Evolutionary conservation across 2,329 filamentous ascomycete genomes (phyloP), one percentile per base, ranked within the genome.

Genomic region (Fusarium sublunatum): DNA sequence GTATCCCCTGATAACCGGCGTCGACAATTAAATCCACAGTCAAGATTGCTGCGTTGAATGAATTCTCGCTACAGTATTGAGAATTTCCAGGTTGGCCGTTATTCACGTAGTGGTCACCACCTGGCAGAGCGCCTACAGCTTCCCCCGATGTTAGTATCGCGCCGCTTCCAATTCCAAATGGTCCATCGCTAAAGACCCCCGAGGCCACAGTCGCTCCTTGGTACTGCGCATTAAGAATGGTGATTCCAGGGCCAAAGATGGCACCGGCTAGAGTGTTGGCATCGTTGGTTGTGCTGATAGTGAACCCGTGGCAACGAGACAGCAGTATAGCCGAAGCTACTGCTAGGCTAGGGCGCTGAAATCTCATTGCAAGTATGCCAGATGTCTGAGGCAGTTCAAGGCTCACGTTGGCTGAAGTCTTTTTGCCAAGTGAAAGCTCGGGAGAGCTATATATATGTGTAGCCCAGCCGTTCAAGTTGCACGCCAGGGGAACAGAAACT

Each of bases 101-200:
- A 8, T 47, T n/a, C 1, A 53, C 35, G n/a, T 53, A 22, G 24
- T 43, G 11, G 22, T 35, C 4, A 4, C 49, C 58, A 1, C 11
- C 10, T 1, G 42, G 45, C 2, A 48, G 11, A n/a, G 45, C 58
- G 10, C 46, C 49, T 15, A 22, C 5, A 6, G 50, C 53, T 1
- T 8, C 6, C 34, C 61, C 61, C 10, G 58, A 25, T 0, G 61
- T 59, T 10, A 64, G 28, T 12, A 64, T 55, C 2, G 6, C 34
- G 15, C 53, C 58, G 7, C 7, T 32, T 7, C 54, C 54, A 10
- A 64, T 58, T 13, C 54, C 54, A 26, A 55, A 64, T 3, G 54
- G 54, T 4, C 61, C 61, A 6, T 40, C 38, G 10, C 6, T 12
- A 39, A 62, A 64, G 3, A 19, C 41, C 4, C 61, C 61, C 1